Percentiles rank a stretch among this genome's conserved stretches.
Conservation (phyloP, 768 basidiomycete species). For the Amanita pallidorosea region DNA sequence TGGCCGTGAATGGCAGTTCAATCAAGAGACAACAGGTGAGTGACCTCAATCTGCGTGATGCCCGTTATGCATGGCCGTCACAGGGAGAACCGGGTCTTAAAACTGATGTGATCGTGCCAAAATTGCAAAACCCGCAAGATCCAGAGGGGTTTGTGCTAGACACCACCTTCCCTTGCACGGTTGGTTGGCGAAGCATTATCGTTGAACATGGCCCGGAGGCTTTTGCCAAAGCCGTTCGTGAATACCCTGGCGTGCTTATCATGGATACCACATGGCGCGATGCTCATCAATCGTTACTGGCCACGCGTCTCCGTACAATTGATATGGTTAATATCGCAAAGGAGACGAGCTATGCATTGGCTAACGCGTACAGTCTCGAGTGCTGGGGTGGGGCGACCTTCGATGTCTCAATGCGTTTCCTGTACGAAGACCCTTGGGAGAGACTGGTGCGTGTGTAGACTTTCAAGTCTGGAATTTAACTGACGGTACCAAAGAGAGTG, state of each 20-base stretch:
- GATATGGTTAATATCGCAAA: slow-evolving; percentile 99
- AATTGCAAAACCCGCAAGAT: slow-evolving; percentile 68
- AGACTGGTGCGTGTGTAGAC: slow-evolving; percentile 52
- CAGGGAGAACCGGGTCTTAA: slow-evolving; percentile 91
- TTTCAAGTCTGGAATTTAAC: slow-evolving; percentile 8
- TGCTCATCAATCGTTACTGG: slow-evolving; percentile 95
- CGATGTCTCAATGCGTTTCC: slow-evolving; percentile 97
- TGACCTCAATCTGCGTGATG: slow-evolving; percentile 14
- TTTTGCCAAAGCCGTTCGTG: slow-evolving; percentile 95
- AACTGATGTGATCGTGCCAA: slow-evolving; percentile 76
- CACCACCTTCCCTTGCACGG: slow-evolving; percentile 68
- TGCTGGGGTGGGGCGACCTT: slow-evolving; percentile 99
- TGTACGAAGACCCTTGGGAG: slow-evolving; percentile 99
- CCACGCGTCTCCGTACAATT: slow-evolving; percentile 89
- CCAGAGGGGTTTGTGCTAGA: slow-evolving; percentile 69
- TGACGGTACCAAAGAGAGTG: slow-evolving; percentile 46
- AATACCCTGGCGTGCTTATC: slow-evolving; percentile 90
- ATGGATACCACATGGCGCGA: slow-evolving; percentile 99
- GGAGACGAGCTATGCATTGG: slow-evolving; percentile 90
- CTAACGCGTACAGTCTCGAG: slow-evolving; percentile 93
- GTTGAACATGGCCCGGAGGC: slow-evolving; percentile 96
- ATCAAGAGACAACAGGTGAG: slow-evolving; percentile 79
- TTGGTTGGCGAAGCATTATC: slow-evolving; percentile 98
- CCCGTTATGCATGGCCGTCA: not conserved
- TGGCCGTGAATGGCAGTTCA: slow-evolving; percentile 95